These are phyloP conservation scores for Salix purpurea DNA, from an alignment of 345 rosid species.

Conservation along the genomic window DNA sequence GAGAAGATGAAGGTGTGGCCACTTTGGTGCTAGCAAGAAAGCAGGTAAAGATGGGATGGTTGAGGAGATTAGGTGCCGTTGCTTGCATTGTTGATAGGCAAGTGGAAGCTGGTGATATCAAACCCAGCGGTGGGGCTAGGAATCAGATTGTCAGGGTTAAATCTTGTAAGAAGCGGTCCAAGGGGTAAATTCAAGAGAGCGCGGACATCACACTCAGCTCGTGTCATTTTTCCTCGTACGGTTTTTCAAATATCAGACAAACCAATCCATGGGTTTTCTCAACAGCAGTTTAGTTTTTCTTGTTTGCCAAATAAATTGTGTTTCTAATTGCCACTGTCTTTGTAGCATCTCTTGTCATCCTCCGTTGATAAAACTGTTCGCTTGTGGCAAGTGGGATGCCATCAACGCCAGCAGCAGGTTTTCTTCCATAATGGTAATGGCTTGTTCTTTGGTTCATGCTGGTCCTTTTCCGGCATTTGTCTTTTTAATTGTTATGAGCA, in stretches of 20 bases:
- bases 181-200: slow-evolving; percentile 22
- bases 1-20: neutral
- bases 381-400: slow-evolving; percentile 46
- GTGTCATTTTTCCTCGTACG: slow-evolving; percentile 40
- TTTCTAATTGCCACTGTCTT: slow-evolving; percentile 5
- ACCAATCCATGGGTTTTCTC: slow-evolving; percentile 46
- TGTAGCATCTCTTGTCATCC: slow-evolving; percentile 46
- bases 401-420: slow-evolving; percentile 28
- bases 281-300: neutral
- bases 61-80: slow-evolving; percentile 12
- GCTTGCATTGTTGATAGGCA: slow-evolving; percentile 16
- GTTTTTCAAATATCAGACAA: slow-evolving; percentile 35
- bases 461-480: neutral
- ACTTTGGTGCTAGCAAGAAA: slow-evolving; percentile 3
- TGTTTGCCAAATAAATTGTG: neutral
- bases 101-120: neutral
- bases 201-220: slow-evolving; percentile 24
- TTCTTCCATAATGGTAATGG: slow-evolving; percentile 45
- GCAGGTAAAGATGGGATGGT: slow-evolving; percentile 17
- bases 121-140: neutral
- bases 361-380: slow-evolving; percentile 56
- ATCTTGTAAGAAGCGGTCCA: slow-evolving; percentile 18
- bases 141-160: slow-evolving; percentile 38
- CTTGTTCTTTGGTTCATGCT: slow-evolving; percentile 7
- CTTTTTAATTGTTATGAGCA: neutral